Evolutionary conservation across 1,284 basidiomycete genomes (phyloP).

Genomic region (Mycosarcoma maydis): DNA sequence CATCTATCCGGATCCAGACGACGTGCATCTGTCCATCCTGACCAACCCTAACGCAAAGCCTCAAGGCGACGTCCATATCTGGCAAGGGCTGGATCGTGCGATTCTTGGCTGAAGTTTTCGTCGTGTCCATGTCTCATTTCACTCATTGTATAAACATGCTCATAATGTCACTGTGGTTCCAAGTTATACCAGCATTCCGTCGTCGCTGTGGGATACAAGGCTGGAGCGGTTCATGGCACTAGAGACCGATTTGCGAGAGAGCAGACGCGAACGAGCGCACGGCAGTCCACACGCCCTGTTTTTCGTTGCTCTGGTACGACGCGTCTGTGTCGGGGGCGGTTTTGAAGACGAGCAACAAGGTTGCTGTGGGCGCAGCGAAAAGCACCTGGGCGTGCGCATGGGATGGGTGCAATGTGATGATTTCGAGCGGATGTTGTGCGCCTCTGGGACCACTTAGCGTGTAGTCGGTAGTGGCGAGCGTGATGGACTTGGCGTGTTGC

Average conservation of each 20-base stretch:
- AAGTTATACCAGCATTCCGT: neutral
- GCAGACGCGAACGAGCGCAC: constrained; percentile 33
- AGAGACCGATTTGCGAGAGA: constrained; percentile 39
- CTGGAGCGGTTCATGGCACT: no score
- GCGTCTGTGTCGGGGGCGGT: constrained; percentile 25
- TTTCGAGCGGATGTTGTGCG: constrained; percentile 33
- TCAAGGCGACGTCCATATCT: constrained; percentile 6
- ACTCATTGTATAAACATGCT: constrained; percentile 2
- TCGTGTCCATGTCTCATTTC: neutral
- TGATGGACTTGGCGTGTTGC: constrained; percentile 6
- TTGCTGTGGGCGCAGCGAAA: constrained; percentile 35
- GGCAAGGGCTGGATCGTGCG: constrained; percentile 30
- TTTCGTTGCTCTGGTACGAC: constrained; percentile 24
- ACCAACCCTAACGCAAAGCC: neutral
- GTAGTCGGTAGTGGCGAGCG: constrained; percentile 18
- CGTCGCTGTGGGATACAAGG: neutral
- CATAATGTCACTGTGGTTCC: neutral
- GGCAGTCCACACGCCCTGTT: constrained; percentile 40
- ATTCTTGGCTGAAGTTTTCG: constrained; percentile 5
- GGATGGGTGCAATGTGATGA: constrained; percentile 31
- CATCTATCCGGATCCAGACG: constrained; percentile 43
- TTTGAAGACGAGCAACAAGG: constrained; percentile 38
- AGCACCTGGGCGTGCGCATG: constrained; percentile 12
- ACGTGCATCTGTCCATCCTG: constrained; percentile 26
- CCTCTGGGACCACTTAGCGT: constrained; percentile 32